Base-by-base conservation (phyloP, 2,329 filamentous ascomycete species). In the Xylariaceae sp. region DNA sequence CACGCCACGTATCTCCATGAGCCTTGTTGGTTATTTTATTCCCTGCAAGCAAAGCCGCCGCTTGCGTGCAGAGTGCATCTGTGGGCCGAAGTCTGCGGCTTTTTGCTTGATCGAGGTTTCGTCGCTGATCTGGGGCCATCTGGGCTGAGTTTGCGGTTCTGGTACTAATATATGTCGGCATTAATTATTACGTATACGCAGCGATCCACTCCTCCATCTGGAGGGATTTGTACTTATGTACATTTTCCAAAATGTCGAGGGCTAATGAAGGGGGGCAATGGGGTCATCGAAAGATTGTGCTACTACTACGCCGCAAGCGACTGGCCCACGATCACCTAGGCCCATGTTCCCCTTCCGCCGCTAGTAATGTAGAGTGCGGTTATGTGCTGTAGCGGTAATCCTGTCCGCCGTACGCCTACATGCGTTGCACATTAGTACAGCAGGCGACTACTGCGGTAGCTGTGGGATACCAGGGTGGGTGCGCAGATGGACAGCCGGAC, bases 281-380 rank as follows among this genome's bases (percentile, higher is more conserved):
- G n/a, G n/a, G n/a, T n/a, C n/a, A n/a, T 7, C 16, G 34, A 17
- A 7, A 7, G 16, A n/a, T 21, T 17, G 16, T 34, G 17, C 41
- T 10, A 7, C 8, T 32, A 5, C 4, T 14, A 32, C 16, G 4
- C 16, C 27, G 12, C 27, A 8, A 32, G 27, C 27, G 3, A 32
- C 5, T 22, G 12, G 25, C 49, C 46, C 46, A 48, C 49, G 49
- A 40, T 46, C 17, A n/a, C n/a, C n/a, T n/a, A n/a, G n/a, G n/a
- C n/a, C n/a, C n/a, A n/a, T n/a, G n/a, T n/a, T n/a, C 34, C 49
- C 48, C 52, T 58, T 55, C 57, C 55, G 52, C 52, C 53, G 58
- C 58, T 60, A 61, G 52, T 58, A 55, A 62, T 61, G 60, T 62
- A 52, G 53, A 59, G 60, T 61, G 60, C 60, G 60, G 60, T 58